Base-by-base conservation (phyloP, 805 yeast genomes). In the Huiozyma sinensis region DNA sequence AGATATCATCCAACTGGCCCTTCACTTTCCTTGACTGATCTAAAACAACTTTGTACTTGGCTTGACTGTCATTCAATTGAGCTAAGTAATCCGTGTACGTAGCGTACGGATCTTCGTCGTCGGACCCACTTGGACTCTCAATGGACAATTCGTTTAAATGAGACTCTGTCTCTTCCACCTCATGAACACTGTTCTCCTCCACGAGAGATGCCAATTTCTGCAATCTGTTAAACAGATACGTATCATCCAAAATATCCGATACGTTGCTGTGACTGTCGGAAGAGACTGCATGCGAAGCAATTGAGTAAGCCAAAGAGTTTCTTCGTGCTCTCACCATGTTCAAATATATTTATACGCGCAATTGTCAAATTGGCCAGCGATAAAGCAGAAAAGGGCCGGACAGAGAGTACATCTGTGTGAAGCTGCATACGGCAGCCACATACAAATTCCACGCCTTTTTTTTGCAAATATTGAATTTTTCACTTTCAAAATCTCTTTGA, bases 221-320 rank as follows among this genome's bases (percentile, higher is more conserved):
- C 30, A 58, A 45, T 38, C 50, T 49, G 11, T 52, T 49, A 31
- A 56, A 42, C 9, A 58, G 44, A 45, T 55, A 56, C 3, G 51
- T 38, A 8, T 58, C 61, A 33, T 60, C 61, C 31, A 53, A 52
- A 3, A 68, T 55, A 36, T 36, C 56, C 17, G 59, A 29, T 3
- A 43, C 34, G 5, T 47, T 8, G 49, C 33, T 9, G 40, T 42
- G 47, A 13, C 50, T 43, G 9, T 54, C 47, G 6, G 50, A 28
- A n/a, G 51, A 41, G 42, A 58, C 49, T 41, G 46, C 47, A 33
- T 72, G 75, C 38, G 70, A 60, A 0, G 87, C 87, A 39, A 81
- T 78, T 30, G 67, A 62, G 41, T 77, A 77, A 1, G 81, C 86
- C 47, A 79, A 72, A 2, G 88, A 80, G 47, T 74, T 72, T 44